Base-by-base conservation (phyloP, 139 green algal genomes). In the Chlamydomonas applanata region DNA sequence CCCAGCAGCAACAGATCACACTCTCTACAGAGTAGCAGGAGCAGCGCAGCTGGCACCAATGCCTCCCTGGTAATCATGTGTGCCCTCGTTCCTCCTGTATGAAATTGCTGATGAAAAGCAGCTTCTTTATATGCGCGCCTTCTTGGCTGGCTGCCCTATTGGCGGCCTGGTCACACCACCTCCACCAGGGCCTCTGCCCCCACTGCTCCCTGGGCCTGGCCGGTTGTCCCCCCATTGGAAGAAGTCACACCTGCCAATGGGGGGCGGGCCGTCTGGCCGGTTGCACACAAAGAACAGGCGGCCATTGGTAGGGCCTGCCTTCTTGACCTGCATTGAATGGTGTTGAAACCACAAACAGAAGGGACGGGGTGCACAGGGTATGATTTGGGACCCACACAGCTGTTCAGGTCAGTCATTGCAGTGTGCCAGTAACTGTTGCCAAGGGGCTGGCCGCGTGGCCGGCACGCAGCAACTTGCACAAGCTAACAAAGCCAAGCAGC, bases 261-360 rank as follows among this genome's bases (percentile, higher is more conserved):
- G 78, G 2, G 79, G 81, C 25, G 79, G 83, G 1, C 87, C 87
- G 30, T 82, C 85, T 32, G 81, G 33, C 13, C 85, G 62, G 0
- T 59, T 67, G 71, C 87, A 92, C 19, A 80, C 72, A 52, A 82
- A 89, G 64, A 92, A 92, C 25, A 27, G 35, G 11, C 62, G 32
- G 14, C 62, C 62, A 4, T 30, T n/a, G 34, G 36, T 69, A 9
- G 17, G 32, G 7, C 62, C 62, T 14, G 30, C 2, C 62, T 69
- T 69, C 62, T 69, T 69, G 5, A 69, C 62, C 62, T 27, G 24
- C 54, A 63, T 16, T 27, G 24, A 13, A 27, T 63, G 11, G 54
- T 63, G 54, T 13, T 63, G 54, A 5, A 33, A 14, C 54, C 4
- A 40, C 7, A 32, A 16, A 5, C 5, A 45, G 32, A 24, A 32